Evolutionary conservation across 257 asterid species (phyloP).

Genomic region (Haberlea rhodopensis): DNA sequence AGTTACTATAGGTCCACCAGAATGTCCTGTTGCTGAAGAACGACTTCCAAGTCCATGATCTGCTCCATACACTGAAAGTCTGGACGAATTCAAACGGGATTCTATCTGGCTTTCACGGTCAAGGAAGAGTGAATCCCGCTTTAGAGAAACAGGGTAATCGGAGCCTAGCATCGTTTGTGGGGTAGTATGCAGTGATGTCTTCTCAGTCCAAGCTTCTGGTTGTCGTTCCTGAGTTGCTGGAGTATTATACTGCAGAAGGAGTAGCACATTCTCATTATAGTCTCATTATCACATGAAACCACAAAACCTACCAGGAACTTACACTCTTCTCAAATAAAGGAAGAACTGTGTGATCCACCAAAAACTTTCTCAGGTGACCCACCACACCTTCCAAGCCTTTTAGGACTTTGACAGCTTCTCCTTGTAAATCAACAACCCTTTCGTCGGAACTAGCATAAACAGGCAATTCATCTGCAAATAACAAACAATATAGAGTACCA

Average conservation of each 20-base stretch:
- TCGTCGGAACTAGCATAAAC: conserved; percentile 73
- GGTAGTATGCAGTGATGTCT: conserved; percentile 38
- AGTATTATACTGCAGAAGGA: conserved; percentile 46
- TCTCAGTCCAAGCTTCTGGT: conserved; percentile 60
- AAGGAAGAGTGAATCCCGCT: conserved; percentile 51
- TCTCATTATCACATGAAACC: conserved; percentile 6
- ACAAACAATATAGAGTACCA: conserved; percentile 8
- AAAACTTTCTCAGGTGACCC: conserved; percentile 71
- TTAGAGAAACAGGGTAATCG: conserved; percentile 52
- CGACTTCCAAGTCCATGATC: conserved; percentile 58
- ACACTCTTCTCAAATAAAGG: conserved; percentile 81
- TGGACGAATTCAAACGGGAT: conserved; percentile 40
- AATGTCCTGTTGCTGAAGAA: conserved; percentile 46
- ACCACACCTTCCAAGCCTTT: conserved; percentile 77
- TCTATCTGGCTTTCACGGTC: conserved; percentile 60
- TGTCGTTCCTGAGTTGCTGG: conserved; percentile 57
- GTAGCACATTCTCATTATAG: conserved; percentile 14
- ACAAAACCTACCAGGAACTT: conserved; percentile 32
- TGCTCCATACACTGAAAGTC: conserved; percentile 54
- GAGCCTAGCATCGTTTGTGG: conserved; percentile 41
- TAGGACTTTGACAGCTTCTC: conserved; percentile 71
- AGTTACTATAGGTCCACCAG: conserved; percentile 71
- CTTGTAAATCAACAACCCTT: conserved; percentile 81
- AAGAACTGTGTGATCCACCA: conserved; percentile 79
- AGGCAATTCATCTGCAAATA: conserved; percentile 59